Conservation (phyloP, 805 yeast genomes). For the Metschnikowia aberdeeniae region DNA sequence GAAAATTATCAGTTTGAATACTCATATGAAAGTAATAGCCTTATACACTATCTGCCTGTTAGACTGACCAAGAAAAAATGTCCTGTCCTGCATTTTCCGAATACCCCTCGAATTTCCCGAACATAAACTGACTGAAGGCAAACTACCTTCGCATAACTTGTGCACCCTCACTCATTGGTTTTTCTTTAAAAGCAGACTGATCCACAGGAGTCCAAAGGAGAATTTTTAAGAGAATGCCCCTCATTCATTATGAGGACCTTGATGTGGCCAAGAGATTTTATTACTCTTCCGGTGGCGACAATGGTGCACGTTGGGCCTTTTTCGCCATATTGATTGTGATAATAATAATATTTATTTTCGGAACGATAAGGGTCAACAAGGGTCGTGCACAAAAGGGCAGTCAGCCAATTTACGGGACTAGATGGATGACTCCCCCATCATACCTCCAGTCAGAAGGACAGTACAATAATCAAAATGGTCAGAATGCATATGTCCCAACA, state of each 20-base stretch:
- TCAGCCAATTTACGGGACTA: slow-evolving; percentile 68
- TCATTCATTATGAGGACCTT: not conserved
- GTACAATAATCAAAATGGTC: slow-evolving; percentile 39
- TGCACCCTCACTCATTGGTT: not conserved
- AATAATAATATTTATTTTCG: slow-evolving; percentile 42
- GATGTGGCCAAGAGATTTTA: not conserved
- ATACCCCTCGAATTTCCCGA: slow-evolving; percentile 3
- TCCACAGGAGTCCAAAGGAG: not conserved
- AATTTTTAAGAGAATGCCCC: not conserved
- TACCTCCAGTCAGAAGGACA: slow-evolving; percentile 64
- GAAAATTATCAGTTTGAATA: too few species aligned
- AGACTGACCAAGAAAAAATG: not conserved
- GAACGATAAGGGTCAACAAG: slow-evolving; percentile 53
- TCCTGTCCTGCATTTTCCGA: not conserved
- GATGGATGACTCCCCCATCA: slow-evolving; percentile 85
- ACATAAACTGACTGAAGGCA: not conserved
- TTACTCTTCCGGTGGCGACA: slow-evolving; percentile 13
- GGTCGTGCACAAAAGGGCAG: slow-evolving; percentile 47
- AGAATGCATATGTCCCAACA: slow-evolving; percentile 54
- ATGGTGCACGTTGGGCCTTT: slow-evolving; percentile 58
- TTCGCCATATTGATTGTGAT: slow-evolving; percentile 57
- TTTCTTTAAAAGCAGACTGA: not conserved
- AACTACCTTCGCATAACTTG: not conserved
- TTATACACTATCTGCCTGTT: too few species aligned
- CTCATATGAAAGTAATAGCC: too few species aligned